Percentiles rank a stretch among this genome's conserved stretches.
These are phyloP conservation scores for Acanthamoeba triangularis DNA, from an alignment of 208 protist species.

Conservation along the genomic window DNA sequence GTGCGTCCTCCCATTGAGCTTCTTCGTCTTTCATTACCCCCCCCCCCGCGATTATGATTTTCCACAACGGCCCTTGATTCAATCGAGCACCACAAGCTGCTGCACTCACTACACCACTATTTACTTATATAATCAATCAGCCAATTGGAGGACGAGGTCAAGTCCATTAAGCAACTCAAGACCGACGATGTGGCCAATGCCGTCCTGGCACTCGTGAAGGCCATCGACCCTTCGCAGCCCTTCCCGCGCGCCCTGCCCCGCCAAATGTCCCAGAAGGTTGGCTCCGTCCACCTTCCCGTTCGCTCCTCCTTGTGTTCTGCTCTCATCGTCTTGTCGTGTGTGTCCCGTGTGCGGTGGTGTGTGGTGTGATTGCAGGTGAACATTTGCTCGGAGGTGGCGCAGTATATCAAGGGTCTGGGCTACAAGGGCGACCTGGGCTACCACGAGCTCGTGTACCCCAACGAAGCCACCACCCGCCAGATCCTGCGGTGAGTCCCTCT, in stretches of 20 bases:
- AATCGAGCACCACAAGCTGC: not conserved
- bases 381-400: slow-evolving; percentile 61
- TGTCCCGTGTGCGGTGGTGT: not conserved
- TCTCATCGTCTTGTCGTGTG: not conserved
- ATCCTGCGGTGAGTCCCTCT: slow-evolving; percentile 71
- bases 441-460: slow-evolving; percentile 86
- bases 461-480: slow-evolving; percentile 70
- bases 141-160: slow-evolving; percentile 8
- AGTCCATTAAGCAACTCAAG: slow-evolving; percentile 48
- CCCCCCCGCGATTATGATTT: not conserved
- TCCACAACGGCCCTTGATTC: not conserved
- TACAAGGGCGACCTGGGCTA: slow-evolving; percentile 82
- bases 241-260: slow-evolving; percentile 58
- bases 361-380: not conserved
- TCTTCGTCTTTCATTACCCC: not conserved
- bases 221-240: slow-evolving; percentile 49
- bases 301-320: not conserved
- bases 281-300: not conserved
- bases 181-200: slow-evolving; percentile 64
- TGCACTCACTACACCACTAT: not conserved
- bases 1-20: not conserved
- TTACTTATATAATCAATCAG: not conserved
- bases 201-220: slow-evolving; percentile 54
- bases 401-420: slow-evolving; percentile 77
- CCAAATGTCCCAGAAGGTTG: slow-evolving; percentile 76